A percentile compares a stretch with the other conserved stretches of the same genome.
These are phyloP conservation scores for Dacryopinax primogenitus DNA, from an alignment of 768 basidiomycete genomes.

Conservation along the genomic window DNA sequence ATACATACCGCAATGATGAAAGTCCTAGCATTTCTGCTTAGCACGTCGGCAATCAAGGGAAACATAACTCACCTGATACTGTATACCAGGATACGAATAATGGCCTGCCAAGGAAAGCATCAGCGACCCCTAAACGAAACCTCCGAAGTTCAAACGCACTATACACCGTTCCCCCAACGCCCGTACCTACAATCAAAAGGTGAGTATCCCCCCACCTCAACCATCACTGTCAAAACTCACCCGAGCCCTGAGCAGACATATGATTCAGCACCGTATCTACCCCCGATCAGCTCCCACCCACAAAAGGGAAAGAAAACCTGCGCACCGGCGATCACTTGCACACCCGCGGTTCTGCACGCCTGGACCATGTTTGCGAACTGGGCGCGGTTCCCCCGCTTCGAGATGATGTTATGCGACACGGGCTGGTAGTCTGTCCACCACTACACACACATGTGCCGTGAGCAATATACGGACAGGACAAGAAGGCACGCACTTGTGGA, in stretches of 20 bases:
- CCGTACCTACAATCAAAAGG: not conserved
- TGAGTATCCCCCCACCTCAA: not conserved
- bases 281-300: not conserved
- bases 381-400: slow-evolving; percentile 47
- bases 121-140: not conserved
- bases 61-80: not conserved
- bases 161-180: not conserved
- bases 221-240: not conserved
- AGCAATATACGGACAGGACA: not conserved
- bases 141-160: not conserved
- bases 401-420: slow-evolving; percentile 51
- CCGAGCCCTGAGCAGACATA: not conserved
- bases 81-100: not conserved
- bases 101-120: not conserved
- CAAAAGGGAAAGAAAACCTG: not conserved
- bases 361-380: slow-evolving; percentile 40
- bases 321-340: slow-evolving; percentile 40
- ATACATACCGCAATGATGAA: slow-evolving; percentile 45
- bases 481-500: not conserved
- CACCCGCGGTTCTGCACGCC: slow-evolving; percentile 43
- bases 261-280: not conserved
- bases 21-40: slow-evolving; percentile 36
- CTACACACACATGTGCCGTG: slow-evolving; percentile 27
- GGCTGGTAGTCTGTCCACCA: slow-evolving; percentile 71
- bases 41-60: too few species aligned